These are phyloP conservation scores for Chaetomiaceae sp. DNA, from an alignment of 2,329 filamentous ascomycete genomes.

Conservation along the genomic window DNA sequence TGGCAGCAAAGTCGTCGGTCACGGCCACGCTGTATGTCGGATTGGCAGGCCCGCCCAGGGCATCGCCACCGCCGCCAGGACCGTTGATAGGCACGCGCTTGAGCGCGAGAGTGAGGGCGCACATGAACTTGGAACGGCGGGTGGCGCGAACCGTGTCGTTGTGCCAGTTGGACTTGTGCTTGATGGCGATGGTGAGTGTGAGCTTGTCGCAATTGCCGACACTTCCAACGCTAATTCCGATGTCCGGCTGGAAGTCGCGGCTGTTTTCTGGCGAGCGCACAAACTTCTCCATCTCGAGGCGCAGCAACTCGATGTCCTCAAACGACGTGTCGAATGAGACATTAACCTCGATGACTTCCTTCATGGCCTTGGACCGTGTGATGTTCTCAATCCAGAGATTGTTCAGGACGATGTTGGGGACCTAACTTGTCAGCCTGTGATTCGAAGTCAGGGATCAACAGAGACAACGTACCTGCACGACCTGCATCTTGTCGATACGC, in stretches of 20 bases:
- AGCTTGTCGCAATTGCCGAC: conserved; percentile 87
- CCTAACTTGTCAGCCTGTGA: conserved; percentile 38
- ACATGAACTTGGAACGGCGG: conserved; percentile 94
- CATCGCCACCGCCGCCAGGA: conserved; percentile 66
- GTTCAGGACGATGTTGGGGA: conserved; percentile 90
- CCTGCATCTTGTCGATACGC: conserved; percentile 74
- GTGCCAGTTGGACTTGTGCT: conserved; percentile 90
- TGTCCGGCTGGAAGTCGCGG: conserved; percentile 84
- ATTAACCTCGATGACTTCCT: conserved; percentile 73
- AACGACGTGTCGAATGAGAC: conserved; percentile 84
- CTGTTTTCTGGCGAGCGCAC: conserved; percentile 78
- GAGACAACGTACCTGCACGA: conserved; percentile 49
- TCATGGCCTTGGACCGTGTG: conserved; percentile 86
- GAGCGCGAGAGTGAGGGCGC: conserved; percentile 77
- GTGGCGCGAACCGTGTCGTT: conserved; percentile 78
- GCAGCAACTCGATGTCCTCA: conserved; percentile 82
- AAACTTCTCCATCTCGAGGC: conserved; percentile 78
- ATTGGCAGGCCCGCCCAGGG: conserved; percentile 63
- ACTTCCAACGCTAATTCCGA: conserved; percentile 71
- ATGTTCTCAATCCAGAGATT: conserved; percentile 94
- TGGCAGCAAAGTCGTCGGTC: conserved; percentile 60
- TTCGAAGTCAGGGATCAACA: not conserved
- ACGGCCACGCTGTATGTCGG: conserved; percentile 78
- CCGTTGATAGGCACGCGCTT: conserved; percentile 81
- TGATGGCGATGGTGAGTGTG: conserved; percentile 74